phyloP scores from a whole-genome alignment of 208 protist genomes.

The Trypanosoma brucei region DNA sequence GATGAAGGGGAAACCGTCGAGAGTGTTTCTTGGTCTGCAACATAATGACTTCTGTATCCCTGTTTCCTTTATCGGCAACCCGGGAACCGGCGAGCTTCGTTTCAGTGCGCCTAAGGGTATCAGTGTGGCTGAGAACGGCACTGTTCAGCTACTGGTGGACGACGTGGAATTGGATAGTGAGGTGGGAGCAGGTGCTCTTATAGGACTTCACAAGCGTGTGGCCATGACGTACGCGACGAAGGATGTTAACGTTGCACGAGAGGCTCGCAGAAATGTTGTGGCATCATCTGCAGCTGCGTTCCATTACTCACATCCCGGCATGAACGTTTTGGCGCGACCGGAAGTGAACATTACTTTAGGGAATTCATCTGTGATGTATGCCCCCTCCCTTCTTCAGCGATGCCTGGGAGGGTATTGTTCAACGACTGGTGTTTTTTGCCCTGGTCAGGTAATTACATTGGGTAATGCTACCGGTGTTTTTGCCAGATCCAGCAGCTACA shows the following conservation, averaged over 20 bases:
- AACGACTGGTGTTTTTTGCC: constrained; percentile 65
- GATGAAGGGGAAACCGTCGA: constrained; percentile 49
- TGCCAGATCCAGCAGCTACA: constrained; percentile 71
- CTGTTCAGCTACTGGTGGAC: constrained; percentile 70
- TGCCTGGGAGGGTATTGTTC: constrained; percentile 63
- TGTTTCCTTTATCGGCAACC: constrained; percentile 62
- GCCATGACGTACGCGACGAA: constrained; percentile 54
- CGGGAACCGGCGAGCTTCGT: constrained; percentile 40
- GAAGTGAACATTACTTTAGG: constrained; percentile 64
- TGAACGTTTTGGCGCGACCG: constrained; percentile 66
- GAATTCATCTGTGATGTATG: constrained; percentile 42
- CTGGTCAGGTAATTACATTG: constrained; percentile 69
- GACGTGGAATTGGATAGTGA: constrained; percentile 81
- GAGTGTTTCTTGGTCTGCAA: constrained; percentile 63
- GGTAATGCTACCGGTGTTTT: constrained; percentile 47
- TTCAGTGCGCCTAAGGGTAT: constrained; percentile 38
- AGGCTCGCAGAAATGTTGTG: constrained; percentile 62
- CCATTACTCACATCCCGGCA: constrained; percentile 79
- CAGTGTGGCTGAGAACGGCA: constrained; percentile 21
- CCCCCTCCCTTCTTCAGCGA: constrained; percentile 67
- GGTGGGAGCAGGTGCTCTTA: constrained; percentile 55
- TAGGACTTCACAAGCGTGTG: constrained; percentile 46
- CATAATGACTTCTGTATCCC: constrained; percentile 52
- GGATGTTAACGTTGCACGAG: constrained; percentile 68
- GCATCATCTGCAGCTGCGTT: constrained; percentile 62